Conservation (phyloP, 108 stramenopile species). For the Skeletonema marinoi region DNA sequence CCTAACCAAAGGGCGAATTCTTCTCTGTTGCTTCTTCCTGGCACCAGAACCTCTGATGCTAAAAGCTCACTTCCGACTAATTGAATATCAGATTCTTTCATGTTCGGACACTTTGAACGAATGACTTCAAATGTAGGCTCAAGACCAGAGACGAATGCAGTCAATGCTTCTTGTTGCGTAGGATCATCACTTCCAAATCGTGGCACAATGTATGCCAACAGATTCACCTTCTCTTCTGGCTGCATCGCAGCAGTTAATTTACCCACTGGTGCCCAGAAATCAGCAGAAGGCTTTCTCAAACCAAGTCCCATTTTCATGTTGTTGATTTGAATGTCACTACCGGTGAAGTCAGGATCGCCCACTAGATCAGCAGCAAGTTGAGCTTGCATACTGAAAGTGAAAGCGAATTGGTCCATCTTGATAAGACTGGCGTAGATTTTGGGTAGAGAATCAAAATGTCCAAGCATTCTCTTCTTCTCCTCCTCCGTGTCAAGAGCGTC, state of each 20-base stretch:
- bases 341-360: slow-evolving; percentile 75
- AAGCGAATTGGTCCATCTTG: slow-evolving; percentile 90
- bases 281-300: slow-evolving; percentile 69
- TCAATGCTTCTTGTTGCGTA: slow-evolving; percentile 73
- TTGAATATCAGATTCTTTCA: slow-evolving; percentile 74
- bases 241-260: slow-evolving; percentile 77
- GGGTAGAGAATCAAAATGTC: slow-evolving; percentile 69
- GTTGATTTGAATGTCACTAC: slow-evolving; percentile 78
- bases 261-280: slow-evolving; percentile 91
- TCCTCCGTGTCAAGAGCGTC: slow-evolving; percentile 37
- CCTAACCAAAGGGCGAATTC: slow-evolving; percentile 84
- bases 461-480: slow-evolving; percentile 46
- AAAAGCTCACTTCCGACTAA: slow-evolving; percentile 81
- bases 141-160: slow-evolving; percentile 71
- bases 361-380: slow-evolving; percentile 85
- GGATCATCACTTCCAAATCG: slow-evolving; percentile 72
- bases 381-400: slow-evolving; percentile 89
- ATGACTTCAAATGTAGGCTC: slow-evolving; percentile 70
- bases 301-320: slow-evolving; percentile 87
- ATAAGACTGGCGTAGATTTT: slow-evolving; percentile 78
- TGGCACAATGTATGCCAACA: slow-evolving; percentile 85
- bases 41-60: slow-evolving; percentile 70
- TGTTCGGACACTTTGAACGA: slow-evolving; percentile 67
- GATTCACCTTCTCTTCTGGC: slow-evolving; percentile 87
- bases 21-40: slow-evolving; percentile 65